These are phyloP conservation scores for Candida gigantensis DNA, from an alignment of 1,139 yeast genomes.

Conservation along the genomic window DNA sequence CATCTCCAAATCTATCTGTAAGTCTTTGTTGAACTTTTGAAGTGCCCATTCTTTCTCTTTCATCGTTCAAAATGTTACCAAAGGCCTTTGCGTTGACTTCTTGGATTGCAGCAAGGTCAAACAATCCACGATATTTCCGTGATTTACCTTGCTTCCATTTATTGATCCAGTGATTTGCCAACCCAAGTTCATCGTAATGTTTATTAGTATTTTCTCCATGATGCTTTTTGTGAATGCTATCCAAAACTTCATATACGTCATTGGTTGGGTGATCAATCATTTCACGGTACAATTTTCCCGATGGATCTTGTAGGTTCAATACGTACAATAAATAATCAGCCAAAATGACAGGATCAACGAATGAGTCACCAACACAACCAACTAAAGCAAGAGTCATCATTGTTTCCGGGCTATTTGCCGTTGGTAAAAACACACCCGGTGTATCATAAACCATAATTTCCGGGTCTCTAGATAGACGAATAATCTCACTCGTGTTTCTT, in stretches of 20 bases:
- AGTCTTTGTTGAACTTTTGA: constrained; percentile 34
- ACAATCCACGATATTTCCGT: constrained; percentile 32
- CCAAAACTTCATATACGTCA: constrained; percentile 61
- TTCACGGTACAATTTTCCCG: constrained; percentile 45
- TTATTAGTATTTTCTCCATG: constrained; percentile 34
- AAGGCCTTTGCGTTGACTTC: constrained; percentile 30
- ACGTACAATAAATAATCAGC: constrained; percentile 83
- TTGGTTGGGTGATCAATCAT: constrained; percentile 71
- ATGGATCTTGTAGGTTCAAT: constrained; percentile 63
- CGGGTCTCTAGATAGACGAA: constrained; percentile 62
- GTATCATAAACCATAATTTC: constrained; percentile 80
- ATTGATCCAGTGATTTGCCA: constrained; percentile 69
- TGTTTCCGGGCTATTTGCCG: constrained; percentile 62
- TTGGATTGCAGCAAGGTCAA: constrained; percentile 39
- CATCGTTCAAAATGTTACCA: constrained; percentile 26
- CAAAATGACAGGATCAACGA: constrained; percentile 79
- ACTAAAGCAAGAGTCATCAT: constrained; percentile 76
- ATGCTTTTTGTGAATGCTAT: constrained; percentile 50
- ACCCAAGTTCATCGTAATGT: constrained; percentile 55
- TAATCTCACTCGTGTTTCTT: constrained; percentile 72
- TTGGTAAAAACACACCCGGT: constrained; percentile 89
- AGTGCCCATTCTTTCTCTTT: constrained; percentile 29
- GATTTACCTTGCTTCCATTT: constrained; percentile 64
- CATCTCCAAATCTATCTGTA: constrained; percentile 40
- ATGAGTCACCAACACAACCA: constrained; percentile 72